These are phyloP conservation scores for Kalanchoe fedtschenkoi DNA, from an alignment of 164 flowering plant genomes.

Conservation along the genomic window DNA sequence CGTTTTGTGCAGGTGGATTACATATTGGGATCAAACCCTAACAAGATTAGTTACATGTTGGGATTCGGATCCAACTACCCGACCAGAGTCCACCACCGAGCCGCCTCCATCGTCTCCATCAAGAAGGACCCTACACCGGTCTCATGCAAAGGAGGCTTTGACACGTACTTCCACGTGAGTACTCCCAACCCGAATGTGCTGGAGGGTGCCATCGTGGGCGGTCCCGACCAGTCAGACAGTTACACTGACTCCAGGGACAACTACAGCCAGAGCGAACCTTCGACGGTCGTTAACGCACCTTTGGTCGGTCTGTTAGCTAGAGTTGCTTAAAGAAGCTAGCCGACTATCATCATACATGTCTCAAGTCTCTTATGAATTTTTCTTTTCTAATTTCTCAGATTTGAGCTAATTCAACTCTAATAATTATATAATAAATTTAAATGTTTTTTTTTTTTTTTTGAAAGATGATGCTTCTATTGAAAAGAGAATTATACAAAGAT, in stretches of 20 bases:
- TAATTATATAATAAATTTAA: no score
- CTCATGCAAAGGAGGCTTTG: conserved; percentile 38
- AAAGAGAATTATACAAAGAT: no score
- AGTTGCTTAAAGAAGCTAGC: conserved; percentile 12
- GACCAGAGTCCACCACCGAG: conserved; percentile 45
- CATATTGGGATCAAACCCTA: conserved; percentile 49
- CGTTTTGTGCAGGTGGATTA: conserved; percentile 33
- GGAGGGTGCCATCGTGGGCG: conserved; percentile 49
- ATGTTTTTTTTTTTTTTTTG: no score
- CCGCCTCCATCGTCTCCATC: conserved; percentile 53
- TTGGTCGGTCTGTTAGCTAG: conserved; percentile 19
- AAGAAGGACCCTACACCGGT: conserved; percentile 22
- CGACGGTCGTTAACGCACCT: conserved; percentile 35
- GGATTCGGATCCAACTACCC: conserved; percentile 52
- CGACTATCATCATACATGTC: no score
- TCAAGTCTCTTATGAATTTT: no score
- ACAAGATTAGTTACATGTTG: conserved; percentile 50
- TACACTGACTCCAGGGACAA: conserved; percentile 30
- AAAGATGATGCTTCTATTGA: no score
- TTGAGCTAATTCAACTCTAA: no score
- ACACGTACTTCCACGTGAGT: conserved; percentile 29
- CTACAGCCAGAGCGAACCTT: conserved; percentile 35
- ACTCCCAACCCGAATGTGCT: conserved; percentile 48
- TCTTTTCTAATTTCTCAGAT: no score
- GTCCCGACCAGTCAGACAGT: conserved; percentile 40